Evolutionary conservation across 257 asterid species (phyloP).

Genomic region (Dorcoceras hygrometricum): DNA sequence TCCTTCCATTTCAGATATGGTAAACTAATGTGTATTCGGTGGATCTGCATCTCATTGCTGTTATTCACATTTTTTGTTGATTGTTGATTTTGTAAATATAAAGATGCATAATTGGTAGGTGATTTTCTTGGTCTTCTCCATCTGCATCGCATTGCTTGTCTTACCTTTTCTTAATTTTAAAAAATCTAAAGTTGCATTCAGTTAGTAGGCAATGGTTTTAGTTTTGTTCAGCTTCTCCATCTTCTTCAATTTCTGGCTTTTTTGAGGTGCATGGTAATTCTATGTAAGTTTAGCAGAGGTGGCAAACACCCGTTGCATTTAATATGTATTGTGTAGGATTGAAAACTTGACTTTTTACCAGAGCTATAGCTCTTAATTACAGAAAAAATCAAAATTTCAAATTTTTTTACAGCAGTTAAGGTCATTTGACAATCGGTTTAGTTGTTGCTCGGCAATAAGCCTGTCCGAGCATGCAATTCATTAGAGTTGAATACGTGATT

Average conservation of each 20-base stretch:
- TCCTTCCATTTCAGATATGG: background rate
- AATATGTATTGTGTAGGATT: no score
- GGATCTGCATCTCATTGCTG: background rate
- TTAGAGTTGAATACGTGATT: no score
- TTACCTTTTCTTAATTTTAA: background rate
- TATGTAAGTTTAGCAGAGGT: background rate
- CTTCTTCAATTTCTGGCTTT: background rate
- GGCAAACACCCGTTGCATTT: no score
- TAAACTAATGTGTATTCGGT: background rate
- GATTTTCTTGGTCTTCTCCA: background rate
- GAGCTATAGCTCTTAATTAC: no score
- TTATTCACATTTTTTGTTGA: background rate
- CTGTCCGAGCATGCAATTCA: background rate
- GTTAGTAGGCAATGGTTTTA: background rate
- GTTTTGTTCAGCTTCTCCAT: background rate
- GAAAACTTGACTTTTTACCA: no score
- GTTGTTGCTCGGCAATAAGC: background rate
- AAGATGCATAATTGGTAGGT: background rate
- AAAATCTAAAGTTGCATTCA: no score
- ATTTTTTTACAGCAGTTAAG: background rate
- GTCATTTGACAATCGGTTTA: background rate
- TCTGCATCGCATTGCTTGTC: background rate
- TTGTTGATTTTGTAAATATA: background rate
- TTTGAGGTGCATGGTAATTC: background rate
- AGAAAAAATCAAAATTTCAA: no score